These are phyloP conservation scores for Aspergillus oerlinghausenensis DNA, from an alignment of 2,329 filamentous ascomycete genomes.

Conservation along the genomic window DNA sequence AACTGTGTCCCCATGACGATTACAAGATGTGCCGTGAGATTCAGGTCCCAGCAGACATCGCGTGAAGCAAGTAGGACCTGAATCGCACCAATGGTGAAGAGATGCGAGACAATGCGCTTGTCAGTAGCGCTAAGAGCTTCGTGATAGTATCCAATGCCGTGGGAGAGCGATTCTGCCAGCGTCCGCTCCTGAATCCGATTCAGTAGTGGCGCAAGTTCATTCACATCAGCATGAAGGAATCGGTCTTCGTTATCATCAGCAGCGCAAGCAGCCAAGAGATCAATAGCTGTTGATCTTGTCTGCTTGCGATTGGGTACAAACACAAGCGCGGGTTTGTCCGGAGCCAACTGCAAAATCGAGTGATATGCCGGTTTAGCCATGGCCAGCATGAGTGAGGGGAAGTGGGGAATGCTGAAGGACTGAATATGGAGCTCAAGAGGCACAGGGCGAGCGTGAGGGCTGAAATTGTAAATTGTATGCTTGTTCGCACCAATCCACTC, in stretches of 20 bases:
- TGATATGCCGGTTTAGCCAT: slow-evolving; percentile 95
- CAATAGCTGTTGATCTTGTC: slow-evolving; percentile 77
- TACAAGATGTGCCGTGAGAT: slow-evolving; percentile 82
- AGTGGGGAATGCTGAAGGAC: slow-evolving; percentile 92
- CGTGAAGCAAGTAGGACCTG: slow-evolving; percentile 78
- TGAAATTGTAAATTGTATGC: slow-evolving; percentile 99
- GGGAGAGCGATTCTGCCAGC: slow-evolving; percentile 80
- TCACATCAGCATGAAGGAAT: slow-evolving; percentile 79
- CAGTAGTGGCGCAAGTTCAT: slow-evolving; percentile 77
- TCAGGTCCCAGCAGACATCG: slow-evolving; percentile 94
- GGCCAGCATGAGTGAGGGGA: slow-evolving; percentile 95
- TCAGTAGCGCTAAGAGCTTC: slow-evolving; percentile 86
- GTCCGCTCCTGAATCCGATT: slow-evolving; percentile 80
- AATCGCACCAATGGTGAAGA: slow-evolving; percentile 84
- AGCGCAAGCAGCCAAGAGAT: slow-evolving; percentile 80
- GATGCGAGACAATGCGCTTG: slow-evolving; percentile 87
- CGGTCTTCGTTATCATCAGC: slow-evolving; percentile 89
- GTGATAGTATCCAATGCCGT: slow-evolving; percentile 96
- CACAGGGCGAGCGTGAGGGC: slow-evolving; percentile 80
- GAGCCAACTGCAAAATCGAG: slow-evolving; percentile 80
- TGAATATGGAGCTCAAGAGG: slow-evolving; percentile 92
- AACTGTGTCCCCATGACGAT: slow-evolving; percentile 98
- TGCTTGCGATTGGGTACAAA: slow-evolving; percentile 95
- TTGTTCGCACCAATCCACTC: slow-evolving; percentile 98
- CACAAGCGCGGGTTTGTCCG: slow-evolving; percentile 82